A percentile compares a stretch with the other conserved stretches of the same genome.
These are phyloP conservation scores for Beauveria bassiana DNA, from an alignment of 2,329 filamentous ascomycete species.

Conservation along the genomic window DNA sequence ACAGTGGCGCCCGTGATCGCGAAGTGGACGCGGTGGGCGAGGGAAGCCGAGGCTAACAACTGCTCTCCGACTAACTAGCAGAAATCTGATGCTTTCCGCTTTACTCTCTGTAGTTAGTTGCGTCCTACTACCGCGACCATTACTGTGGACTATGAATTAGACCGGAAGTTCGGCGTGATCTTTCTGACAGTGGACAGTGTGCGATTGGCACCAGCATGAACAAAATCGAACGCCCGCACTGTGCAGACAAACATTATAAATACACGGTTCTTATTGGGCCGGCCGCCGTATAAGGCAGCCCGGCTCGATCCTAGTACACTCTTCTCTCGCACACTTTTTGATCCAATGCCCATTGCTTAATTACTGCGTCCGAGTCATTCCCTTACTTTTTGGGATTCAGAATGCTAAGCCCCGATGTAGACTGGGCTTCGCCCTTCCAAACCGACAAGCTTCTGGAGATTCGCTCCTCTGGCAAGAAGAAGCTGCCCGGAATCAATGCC, in stretches of 20 bases:
- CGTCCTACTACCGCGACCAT: not conserved
- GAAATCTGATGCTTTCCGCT: not conserved
- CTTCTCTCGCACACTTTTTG: not conserved
- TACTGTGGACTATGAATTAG: not conserved
- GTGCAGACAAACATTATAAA: slow-evolving; percentile 1
- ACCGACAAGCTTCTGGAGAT: slow-evolving; percentile 47
- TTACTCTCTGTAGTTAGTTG: not conserved
- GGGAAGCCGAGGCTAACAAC: not conserved
- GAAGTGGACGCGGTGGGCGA: not conserved
- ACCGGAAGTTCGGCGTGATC: not conserved
- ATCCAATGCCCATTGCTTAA: not conserved
- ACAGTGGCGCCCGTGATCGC: not conserved
- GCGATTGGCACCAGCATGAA: not conserved
- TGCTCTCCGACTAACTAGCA: not conserved
- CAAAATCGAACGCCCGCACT: not conserved
- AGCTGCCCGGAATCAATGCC: slow-evolving; percentile 42
- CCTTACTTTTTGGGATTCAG: not conserved
- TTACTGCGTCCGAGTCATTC: not conserved
- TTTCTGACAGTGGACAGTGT: not conserved
- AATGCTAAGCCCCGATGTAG: slow-evolving; percentile 19
- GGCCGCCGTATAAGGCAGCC: slow-evolving; percentile 3
- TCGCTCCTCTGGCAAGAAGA: slow-evolving; percentile 49
- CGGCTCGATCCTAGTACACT: not conserved
- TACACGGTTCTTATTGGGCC: not conserved
- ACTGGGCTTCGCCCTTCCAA: slow-evolving; percentile 35